Percentiles rank a stretch among this genome's conserved stretches.
phyloP scores from a whole-genome alignment of 1,139 yeast genomes.

The Taphrina pruni region DNA sequence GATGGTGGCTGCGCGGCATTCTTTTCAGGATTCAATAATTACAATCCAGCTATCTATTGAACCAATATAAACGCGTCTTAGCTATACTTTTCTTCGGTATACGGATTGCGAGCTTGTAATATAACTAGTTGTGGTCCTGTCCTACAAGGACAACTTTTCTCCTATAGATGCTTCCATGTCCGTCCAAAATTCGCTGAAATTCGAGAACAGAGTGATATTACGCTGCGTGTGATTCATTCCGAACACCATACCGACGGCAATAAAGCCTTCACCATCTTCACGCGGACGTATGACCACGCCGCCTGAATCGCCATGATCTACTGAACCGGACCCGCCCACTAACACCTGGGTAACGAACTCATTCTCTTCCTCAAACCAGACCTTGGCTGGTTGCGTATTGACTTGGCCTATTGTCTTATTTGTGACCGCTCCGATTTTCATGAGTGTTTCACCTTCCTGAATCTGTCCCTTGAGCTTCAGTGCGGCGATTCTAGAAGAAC shows the following conservation, averaged over 20 bases:
- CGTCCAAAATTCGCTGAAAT: no score
- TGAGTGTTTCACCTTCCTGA: background rate
- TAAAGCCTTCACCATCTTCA: slow-evolving; percentile 7
- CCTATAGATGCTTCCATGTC: no score
- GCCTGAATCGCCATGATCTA: slow-evolving; percentile 1
- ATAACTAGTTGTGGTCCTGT: no score
- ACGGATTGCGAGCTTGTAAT: no score
- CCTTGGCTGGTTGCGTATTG: background rate
- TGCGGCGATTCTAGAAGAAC: background rate
- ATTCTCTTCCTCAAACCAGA: background rate
- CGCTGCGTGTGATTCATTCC: no score
- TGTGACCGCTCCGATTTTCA: background rate
- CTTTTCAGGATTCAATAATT: slow-evolving; percentile 14
- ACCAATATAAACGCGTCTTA: no score
- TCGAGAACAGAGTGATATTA: no score
- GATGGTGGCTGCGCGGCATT: slow-evolving; percentile 10
- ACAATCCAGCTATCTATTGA: background rate
- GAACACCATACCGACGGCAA: background rate
- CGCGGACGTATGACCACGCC: background rate
- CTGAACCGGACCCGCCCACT: background rate
- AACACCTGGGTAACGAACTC: background rate
- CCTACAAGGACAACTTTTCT: no score
- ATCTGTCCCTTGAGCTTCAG: background rate
- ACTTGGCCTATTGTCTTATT: background rate
- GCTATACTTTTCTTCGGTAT: no score